Conservation (phyloP, 139 green algal species). For the Limnomonas spitsbergensis region DNA sequence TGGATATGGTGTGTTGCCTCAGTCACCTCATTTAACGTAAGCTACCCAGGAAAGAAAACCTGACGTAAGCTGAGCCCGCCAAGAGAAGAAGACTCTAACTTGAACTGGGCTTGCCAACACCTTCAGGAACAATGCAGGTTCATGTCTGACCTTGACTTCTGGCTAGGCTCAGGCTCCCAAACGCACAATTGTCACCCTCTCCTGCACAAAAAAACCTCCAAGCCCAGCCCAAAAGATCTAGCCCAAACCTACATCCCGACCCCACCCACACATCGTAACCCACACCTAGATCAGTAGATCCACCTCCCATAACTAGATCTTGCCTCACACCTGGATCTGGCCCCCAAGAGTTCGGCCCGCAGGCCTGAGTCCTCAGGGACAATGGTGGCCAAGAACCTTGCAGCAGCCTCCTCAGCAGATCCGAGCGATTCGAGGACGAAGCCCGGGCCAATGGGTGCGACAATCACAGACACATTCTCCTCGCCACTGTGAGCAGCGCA, state of each 20-base stretch:
- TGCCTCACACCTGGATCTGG: neutral
- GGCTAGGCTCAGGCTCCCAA: neutral
- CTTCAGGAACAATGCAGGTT: neutral
- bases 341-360: neutral
- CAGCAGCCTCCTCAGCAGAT: slow-evolving; percentile 42
- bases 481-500: slow-evolving; percentile 64
- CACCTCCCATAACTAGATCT: neutral
- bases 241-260: neutral
- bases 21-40: too few relatives aligned
- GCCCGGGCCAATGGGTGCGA: slow-evolving; percentile 70
- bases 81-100: too few relatives aligned
- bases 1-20: too few relatives aligned
- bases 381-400: slow-evolving; percentile 57
- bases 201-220: too few relatives aligned
- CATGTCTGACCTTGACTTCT: neutral
- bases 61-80: too few relatives aligned
- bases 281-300: neutral
- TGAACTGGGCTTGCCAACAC: too few relatives aligned
- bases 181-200: neutral
- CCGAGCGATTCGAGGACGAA: slow-evolving; percentile 73
- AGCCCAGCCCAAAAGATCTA: too few relatives aligned
- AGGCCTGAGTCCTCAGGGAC: slow-evolving; percentile 16
- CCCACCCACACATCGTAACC: slow-evolving; percentile 5
- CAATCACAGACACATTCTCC: slow-evolving; percentile 87
- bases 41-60: too few relatives aligned